Evolutionary conservation across 164 flowering plant species (phyloP), one percentile per base, ranked within the genome.

Genomic region (Piper betle): DNA sequence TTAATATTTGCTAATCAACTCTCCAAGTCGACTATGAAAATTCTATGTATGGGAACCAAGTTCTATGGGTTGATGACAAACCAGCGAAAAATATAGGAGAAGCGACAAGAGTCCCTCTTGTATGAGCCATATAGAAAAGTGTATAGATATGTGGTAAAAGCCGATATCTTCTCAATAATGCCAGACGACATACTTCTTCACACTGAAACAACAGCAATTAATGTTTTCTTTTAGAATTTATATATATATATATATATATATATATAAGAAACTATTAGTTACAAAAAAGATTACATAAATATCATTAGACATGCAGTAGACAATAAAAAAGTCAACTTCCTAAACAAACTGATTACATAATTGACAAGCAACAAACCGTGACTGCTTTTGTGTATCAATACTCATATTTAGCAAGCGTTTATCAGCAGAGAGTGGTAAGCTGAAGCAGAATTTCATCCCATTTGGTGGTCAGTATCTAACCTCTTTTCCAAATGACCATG

Each of bases 401-500:
- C 46, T 42, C 46, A 10, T 42, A 6, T 42, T 10, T 42, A 42
- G 46, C 46, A 42, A 42, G 9, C 11, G 9, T 42, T 42, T 42
- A 42, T 25, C 33, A 25, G 33, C 33, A 25, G 33, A 25, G 33
- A 25, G 33, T 25, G 2, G 33, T 25, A 25, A 25, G 33, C 33
- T 25, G 33, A 25, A 25, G 33, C 33, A 25, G 33, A 25, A 25
- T 25, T 25, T 25, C 33, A 25, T 0, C 33, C 46, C 11, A 42
- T 42, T 42, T 42, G 46, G 46, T 42, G 46, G 1, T 10, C 46
- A 42, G 46, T 10, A 42, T 42, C 70, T 55, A 66, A 91, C 96
- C 98, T 89, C 93, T 75, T 79, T 78, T 10, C 98, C 98, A 71
- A 92, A 92, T 43, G 96, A 83, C 98, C 98, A 92, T 10, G 98